Evolutionary conservation across 1,284 basidiomycete species (phyloP).

Genomic region (Porodaedalea pini): DNA sequence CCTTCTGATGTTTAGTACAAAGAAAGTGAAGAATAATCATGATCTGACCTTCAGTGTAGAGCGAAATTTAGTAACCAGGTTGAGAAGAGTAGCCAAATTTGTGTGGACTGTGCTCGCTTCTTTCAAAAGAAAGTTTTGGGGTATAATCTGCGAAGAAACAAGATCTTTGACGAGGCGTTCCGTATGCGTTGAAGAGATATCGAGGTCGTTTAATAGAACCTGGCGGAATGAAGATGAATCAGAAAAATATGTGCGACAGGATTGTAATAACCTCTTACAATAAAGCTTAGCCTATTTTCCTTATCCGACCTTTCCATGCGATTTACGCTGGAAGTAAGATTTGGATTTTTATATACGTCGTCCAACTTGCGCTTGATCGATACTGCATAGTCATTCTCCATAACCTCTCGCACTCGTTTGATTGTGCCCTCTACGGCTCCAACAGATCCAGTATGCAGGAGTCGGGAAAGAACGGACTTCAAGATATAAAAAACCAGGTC

Average conservation of each 20-base stretch:
- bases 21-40: constrained; percentile 19
- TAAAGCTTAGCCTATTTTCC: constrained; percentile 74
- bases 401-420: constrained; percentile 61
- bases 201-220: constrained; percentile 87
- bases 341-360: constrained; percentile 68
- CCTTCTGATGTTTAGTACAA: constrained; percentile 38
- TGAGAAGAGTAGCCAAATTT: constrained; percentile 47
- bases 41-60: constrained; percentile 60
- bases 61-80: constrained; percentile 61
- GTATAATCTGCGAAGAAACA: constrained; percentile 49
- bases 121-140: constrained; percentile 64
- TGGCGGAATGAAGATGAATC: constrained; percentile 30
- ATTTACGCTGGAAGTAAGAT: constrained; percentile 39
- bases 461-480: constrained; percentile 74
- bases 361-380: constrained; percentile 83
- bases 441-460: constrained; percentile 71
- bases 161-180: constrained; percentile 77
- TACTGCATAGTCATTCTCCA: constrained; percentile 79
- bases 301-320: constrained; percentile 71
- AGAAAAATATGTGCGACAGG: too few species aligned
- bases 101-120: constrained; percentile 52
- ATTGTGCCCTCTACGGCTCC: constrained; percentile 56
- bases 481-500: constrained; percentile 95
- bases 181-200: constrained; percentile 82
- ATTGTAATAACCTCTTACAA: constrained; percentile 71